Base-by-base conservation (phyloP, 805 yeast species). In the Pichia heedii region DNA sequence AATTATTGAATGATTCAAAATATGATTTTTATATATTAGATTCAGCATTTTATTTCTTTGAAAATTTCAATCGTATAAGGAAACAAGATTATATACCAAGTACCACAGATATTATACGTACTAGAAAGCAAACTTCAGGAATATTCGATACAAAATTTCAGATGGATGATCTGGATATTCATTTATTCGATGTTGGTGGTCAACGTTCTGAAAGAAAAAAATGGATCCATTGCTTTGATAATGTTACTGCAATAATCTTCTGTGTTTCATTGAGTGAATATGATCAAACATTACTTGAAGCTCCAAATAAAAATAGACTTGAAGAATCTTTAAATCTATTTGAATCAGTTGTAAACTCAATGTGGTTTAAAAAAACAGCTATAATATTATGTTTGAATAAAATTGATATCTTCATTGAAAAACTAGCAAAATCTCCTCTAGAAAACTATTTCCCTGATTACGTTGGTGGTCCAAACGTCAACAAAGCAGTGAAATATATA, bases 181-280 rank as follows among this genome's bases (percentile, higher is more conserved):
- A 79, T 54, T 69, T 82, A 53, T 79, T 69, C 56, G 97, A 89
- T 61, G 96, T 89, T 39, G 97, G 97, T 50, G 97, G 97, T 2
- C 98, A 93, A 63, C 71, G 98, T 54, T 79, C 94, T 3, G 98
- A 93, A 67, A 79, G 98, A 42, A 85, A 84, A 57, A 90, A 93
- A 63, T 93, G 98, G 98, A 88, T 93, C 49, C 94, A 93, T 63
- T 86, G 96, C 58, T 93, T 93, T 55, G 96, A 88, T 61, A 87
- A 88, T 54, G 96, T 89, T 29, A 84, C 96, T 0, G 70, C 84
- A 38, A 82, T 89, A 40, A 85, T 89, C 47, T 89, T 88, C 59
- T 88, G 96, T 62, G 96, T 88, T 20, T 88, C 97, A 0, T 64
- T 89, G 42, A 80, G 90, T 2, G 97, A 89, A 59, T 89, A 89